A percentile compares a stretch with the other conserved stretches of the same genome.
phyloP scores from a whole-genome alignment of 305 asterid species.

The Rubia tinctorum region DNA sequence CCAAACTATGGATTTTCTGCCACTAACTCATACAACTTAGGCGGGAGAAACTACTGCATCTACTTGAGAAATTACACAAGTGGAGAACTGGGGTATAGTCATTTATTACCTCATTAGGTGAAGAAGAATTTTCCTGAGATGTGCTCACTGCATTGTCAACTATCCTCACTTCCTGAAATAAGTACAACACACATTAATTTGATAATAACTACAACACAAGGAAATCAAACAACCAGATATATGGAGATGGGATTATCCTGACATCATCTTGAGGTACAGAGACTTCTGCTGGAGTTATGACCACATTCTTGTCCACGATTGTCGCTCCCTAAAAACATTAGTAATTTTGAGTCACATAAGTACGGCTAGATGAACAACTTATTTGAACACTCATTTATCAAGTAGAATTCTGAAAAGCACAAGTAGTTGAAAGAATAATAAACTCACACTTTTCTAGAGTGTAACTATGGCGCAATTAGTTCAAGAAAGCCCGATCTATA shows the following conservation, averaged over 20 bases:
- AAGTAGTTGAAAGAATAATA: too few species aligned
- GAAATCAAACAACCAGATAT: background rate
- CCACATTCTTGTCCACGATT: constrained; percentile 81
- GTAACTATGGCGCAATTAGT: too few species aligned
- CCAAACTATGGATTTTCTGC: too few species aligned
- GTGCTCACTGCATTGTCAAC: constrained; percentile 53
- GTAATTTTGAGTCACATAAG: background rate
- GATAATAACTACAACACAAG: background rate
- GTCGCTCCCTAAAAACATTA: constrained; percentile 72
- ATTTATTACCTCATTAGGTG: constrained; percentile 55
- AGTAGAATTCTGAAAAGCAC: background rate
- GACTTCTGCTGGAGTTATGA: constrained; percentile 55
- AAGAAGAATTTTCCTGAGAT: constrained; percentile 42
- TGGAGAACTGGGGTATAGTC: constrained; percentile 11
- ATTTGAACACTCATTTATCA: background rate
- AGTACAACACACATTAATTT: constrained; percentile 12
- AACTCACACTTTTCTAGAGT: too few species aligned
- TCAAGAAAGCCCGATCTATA: too few species aligned
- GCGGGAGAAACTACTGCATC: too few species aligned
- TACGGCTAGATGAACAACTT: background rate
- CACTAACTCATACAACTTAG: too few species aligned
- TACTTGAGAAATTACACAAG: background rate
- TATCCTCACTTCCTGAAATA: constrained; percentile 59
- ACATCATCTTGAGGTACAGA: constrained; percentile 48
- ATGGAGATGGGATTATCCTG: constrained; percentile 39